Percentiles rank a stretch among this genome's conserved stretches.
These are phyloP conservation scores for Saturnispora mendoncae DNA, from an alignment of 805 yeast genomes.

Conservation along the genomic window DNA sequence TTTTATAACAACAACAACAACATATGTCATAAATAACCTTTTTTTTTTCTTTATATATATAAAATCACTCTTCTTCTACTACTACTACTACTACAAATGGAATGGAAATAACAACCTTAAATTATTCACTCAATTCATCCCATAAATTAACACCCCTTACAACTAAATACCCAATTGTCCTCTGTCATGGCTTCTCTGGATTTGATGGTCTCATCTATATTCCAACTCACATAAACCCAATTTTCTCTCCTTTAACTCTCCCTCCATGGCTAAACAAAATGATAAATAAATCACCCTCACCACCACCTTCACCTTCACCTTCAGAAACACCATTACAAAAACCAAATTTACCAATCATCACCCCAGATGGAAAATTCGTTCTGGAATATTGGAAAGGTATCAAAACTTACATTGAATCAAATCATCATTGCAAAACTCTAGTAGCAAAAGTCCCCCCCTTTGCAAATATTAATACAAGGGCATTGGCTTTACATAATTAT, in stretches of 20 bases:
- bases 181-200: constrained; percentile 19
- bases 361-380: constrained; percentile 28
- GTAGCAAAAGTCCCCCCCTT: constrained; percentile 78
- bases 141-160: too few species aligned
- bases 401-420: constrained; percentile 43
- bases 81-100: too few species aligned
- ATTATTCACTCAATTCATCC: too few species aligned
- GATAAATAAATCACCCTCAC: neutral
- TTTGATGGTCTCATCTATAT: constrained; percentile 14
- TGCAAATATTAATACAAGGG: constrained; percentile 65
- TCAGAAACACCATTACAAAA: too few species aligned
- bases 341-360: too few species aligned
- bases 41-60: too few species aligned
- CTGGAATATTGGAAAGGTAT: constrained; percentile 83
- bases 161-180: constrained; percentile 21
- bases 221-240: constrained; percentile 5
- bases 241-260: neutral
- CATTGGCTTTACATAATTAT: constrained; percentile 44
- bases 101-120: too few species aligned
- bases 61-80: too few species aligned
- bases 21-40: too few species aligned
- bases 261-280: neutral
- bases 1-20: too few species aligned
- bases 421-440: constrained; percentile 64
- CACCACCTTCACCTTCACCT: neutral